phyloP scores from a whole-genome alignment of 108 stramenopile species.

The Conticribra guillardii region DNA sequence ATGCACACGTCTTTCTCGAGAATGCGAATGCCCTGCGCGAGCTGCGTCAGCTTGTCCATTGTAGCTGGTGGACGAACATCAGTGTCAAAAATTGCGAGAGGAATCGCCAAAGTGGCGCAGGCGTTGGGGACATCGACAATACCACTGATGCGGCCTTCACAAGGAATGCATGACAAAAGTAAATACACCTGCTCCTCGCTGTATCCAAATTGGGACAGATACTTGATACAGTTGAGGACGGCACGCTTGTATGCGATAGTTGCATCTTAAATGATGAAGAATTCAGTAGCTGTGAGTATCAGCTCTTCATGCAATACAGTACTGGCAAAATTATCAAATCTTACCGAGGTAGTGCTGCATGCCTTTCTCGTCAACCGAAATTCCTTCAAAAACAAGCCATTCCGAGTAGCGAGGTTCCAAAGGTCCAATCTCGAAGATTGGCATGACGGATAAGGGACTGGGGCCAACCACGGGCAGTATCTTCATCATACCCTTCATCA shows the following conservation, averaged over 20 bases:
- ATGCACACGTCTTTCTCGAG: slow-evolving; percentile 55
- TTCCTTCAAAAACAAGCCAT: slow-evolving; percentile 74
- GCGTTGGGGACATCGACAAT: slow-evolving; percentile 80
- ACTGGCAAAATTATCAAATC: too few relatives aligned
- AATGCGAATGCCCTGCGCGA: slow-evolving; percentile 56
- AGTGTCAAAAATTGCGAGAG: slow-evolving; percentile 69
- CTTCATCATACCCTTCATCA: slow-evolving; percentile 75
- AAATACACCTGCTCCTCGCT: slow-evolving; percentile 72
- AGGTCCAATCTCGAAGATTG: slow-evolving; percentile 75
- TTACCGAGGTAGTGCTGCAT: slow-evolving; percentile 70
- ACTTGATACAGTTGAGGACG: slow-evolving; percentile 71
- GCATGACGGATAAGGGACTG: slow-evolving; percentile 58
- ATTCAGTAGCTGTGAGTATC: too few relatives aligned
- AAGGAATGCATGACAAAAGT: slow-evolving; percentile 58
- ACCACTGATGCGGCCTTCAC: slow-evolving; percentile 69
- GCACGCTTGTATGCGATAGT: slow-evolving; percentile 76
- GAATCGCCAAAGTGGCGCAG: slow-evolving; percentile 61
- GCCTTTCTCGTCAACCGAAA: slow-evolving; percentile 71
- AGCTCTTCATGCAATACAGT: too few relatives aligned
- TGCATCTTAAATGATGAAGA: too few relatives aligned
- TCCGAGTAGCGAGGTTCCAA: slow-evolving; percentile 72
- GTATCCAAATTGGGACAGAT: slow-evolving; percentile 69
- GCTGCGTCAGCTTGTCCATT: slow-evolving; percentile 46
- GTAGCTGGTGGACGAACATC: slow-evolving; percentile 65
- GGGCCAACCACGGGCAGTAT: slow-evolving; percentile 63